Conservation (phyloP, 2,329 filamentous ascomycete genomes). For the Pezicula rhizophila region DNA sequence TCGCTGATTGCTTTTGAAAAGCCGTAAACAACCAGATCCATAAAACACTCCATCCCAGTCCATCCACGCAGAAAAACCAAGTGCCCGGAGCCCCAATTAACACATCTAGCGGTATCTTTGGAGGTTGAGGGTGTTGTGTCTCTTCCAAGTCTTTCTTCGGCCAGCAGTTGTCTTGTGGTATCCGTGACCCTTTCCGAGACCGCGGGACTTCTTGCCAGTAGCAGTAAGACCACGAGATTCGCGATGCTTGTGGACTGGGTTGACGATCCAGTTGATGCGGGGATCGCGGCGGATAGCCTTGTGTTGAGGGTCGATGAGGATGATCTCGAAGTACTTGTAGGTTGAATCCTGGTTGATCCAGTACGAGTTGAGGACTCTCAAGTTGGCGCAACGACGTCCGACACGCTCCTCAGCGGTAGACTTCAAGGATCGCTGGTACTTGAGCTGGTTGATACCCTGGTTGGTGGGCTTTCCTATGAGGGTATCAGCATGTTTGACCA, state of each 20-base stretch:
- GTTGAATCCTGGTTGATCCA: slow-evolving; percentile 99
- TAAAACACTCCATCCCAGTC: slow-evolving; percentile 17
- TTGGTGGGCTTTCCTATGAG: slow-evolving; percentile 95
- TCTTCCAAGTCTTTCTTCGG: slow-evolving; percentile 99
- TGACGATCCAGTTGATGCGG: slow-evolving; percentile 99
- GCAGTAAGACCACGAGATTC: slow-evolving; percentile 94
- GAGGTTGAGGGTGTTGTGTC: slow-evolving; percentile 97
- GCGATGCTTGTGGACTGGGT: slow-evolving; percentile 99
- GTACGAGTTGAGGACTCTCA: slow-evolving; percentile 99
- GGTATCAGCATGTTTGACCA: slow-evolving; percentile 4
- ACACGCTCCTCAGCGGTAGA: slow-evolving; percentile 99
- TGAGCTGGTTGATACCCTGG: slow-evolving; percentile 99
- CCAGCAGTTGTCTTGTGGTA: slow-evolving; percentile 98
- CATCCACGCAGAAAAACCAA: slow-evolving; percentile 16
- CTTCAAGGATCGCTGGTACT: slow-evolving; percentile 99
- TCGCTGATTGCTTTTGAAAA: slow-evolving; percentile 15
- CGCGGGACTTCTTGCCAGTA: slow-evolving; percentile 99
- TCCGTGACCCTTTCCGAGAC: slow-evolving; percentile 97
- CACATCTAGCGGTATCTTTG: slow-evolving; percentile 84
- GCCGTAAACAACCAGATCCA: slow-evolving; percentile 16
- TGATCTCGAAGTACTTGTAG: slow-evolving; percentile 99
- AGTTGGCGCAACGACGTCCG: slow-evolving; percentile 96
- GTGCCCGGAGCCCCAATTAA: slow-evolving; percentile 20
- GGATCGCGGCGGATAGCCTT: slow-evolving; percentile 99
- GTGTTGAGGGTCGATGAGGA: slow-evolving; percentile 99